Percentiles rank a stretch among this genome's conserved stretches.
Conservation (phyloP, 305 asterid genomes). For the Lippia alba region DNA sequence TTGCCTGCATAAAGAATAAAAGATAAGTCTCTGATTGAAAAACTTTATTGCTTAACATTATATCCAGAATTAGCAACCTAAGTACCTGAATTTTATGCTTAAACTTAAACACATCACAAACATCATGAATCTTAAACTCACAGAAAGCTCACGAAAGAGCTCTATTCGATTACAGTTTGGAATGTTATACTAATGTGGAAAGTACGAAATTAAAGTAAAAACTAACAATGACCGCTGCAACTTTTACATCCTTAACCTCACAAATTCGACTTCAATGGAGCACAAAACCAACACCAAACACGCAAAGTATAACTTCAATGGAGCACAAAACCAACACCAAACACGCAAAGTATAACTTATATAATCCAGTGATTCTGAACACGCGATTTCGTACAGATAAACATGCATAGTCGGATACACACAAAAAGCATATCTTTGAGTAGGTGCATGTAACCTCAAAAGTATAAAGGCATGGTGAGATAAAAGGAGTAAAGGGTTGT, state of each 20-base stretch:
- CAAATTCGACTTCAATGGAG: too few relatives aligned
- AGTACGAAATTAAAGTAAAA: too few relatives aligned
- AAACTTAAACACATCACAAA: conserved; percentile 93
- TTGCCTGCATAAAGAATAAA: conserved; percentile 67
- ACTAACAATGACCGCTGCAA: too few relatives aligned
- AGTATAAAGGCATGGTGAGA: not conserved
- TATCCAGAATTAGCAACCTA: conserved; percentile 23
- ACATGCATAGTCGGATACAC: not conserved
- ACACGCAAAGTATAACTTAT: conserved; percentile 5
- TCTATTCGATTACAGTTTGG: conserved; percentile 50
- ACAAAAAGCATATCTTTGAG: too few relatives aligned
- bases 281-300: too few relatives aligned
- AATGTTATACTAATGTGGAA: conserved; percentile 16
- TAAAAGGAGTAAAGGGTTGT: not conserved
- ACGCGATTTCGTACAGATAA: not conserved
- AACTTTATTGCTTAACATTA: conserved; percentile 22
- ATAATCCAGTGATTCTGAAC: not conserved
- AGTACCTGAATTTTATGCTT: conserved; percentile 93
- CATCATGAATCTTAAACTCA: conserved; percentile 91
- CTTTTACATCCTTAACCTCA: too few relatives aligned
- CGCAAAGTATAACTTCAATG: too few relatives aligned
- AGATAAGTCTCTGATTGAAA: conserved; percentile 25
- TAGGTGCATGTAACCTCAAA: not conserved
- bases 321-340: too few relatives aligned
- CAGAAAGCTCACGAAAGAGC: conserved; percentile 81